phyloP scores from a whole-genome alignment of 306 rosid genomes.

The Citrullus amarus region DNA sequence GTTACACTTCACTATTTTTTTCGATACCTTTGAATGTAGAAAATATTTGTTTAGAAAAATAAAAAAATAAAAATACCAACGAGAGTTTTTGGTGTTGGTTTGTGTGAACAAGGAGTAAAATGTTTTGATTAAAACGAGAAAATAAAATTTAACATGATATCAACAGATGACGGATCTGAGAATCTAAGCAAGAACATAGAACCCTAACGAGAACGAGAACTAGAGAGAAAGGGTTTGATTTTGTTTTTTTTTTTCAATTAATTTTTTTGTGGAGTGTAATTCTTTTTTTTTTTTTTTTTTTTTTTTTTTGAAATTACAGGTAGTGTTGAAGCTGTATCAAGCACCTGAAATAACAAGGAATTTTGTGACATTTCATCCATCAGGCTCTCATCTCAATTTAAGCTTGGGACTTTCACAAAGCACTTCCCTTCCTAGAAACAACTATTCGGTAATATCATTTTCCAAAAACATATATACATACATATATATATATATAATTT shows the following conservation, averaged over 20 bases:
- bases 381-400: neutral
- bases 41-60: neutral
- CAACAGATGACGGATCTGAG: neutral
- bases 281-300: too few species aligned
- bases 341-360: neutral
- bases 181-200: neutral
- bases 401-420: neutral
- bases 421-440: neutral
- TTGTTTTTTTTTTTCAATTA: neutral
- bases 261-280: neutral
- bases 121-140: neutral
- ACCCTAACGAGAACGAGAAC: neutral
- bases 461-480: too few species aligned
- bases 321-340: neutral
- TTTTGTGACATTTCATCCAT: neutral
- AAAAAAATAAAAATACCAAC: neutral
- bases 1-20: neutral
- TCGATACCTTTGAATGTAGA: neutral
- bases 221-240: neutral
- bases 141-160: neutral
- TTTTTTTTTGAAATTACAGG: neutral
- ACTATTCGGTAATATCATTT: neutral
- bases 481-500: too few species aligned
- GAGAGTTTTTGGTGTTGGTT: neutral
- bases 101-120: neutral